phyloP scores from a whole-genome alignment of 495 filamentous ascomycete species.

The Penicillium tannophilum region DNA sequence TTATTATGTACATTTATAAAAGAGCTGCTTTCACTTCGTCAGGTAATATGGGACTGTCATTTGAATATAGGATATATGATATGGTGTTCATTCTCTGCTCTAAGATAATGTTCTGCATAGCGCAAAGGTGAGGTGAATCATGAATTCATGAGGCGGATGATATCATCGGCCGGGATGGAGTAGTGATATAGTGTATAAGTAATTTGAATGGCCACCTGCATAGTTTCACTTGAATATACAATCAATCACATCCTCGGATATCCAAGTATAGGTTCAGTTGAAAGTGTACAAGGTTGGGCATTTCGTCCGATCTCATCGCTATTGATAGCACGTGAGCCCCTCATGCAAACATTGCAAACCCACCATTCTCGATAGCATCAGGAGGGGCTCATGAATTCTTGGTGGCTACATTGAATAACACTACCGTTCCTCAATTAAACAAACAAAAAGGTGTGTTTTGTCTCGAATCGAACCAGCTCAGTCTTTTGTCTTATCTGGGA shows the following conservation, averaged over 20 bases:
- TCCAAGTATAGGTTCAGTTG: neutral
- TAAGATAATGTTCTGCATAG: neutral
- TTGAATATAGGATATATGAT: neutral
- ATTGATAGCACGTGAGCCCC: conserved; percentile 15
- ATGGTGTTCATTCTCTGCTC: neutral
- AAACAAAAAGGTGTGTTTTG: conserved; percentile 8
- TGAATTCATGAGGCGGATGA: neutral
- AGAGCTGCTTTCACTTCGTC: neutral
- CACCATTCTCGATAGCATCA: conserved; percentile 18
- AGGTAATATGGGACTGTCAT: neutral
- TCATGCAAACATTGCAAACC: conserved; percentile 30
- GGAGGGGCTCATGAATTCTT: conserved; percentile 19
- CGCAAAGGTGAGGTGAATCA: neutral
- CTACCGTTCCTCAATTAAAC: neutral
- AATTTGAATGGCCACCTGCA: too few species aligned
- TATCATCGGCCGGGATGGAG: neutral
- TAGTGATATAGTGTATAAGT: too few species aligned
- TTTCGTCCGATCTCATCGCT: neutral
- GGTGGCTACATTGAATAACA: neutral
- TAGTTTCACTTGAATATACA: too few species aligned
- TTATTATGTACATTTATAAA: neutral
- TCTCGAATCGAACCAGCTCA: too few species aligned
- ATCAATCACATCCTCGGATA: too few species aligned
- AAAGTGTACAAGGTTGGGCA: neutral
- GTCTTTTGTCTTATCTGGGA: neutral